phyloP scores from a whole-genome alignment of 805 yeast species.

The Clavispora carvajalis region DNA sequence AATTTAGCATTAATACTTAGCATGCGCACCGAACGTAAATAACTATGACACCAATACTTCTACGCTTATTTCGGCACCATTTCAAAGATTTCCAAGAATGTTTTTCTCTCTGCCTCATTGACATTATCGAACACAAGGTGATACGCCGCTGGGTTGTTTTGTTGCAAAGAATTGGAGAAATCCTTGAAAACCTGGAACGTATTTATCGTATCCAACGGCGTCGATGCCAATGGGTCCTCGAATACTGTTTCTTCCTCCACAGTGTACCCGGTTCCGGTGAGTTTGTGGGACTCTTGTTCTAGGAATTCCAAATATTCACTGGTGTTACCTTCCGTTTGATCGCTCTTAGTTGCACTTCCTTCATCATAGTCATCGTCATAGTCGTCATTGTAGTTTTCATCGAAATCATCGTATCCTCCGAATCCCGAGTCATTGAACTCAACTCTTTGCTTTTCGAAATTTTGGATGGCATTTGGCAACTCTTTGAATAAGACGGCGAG shows the following conservation, averaged over 20 bases:
- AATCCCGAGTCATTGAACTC: constrained; percentile 40
- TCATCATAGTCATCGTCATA: constrained; percentile 9
- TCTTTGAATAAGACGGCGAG: constrained; percentile 50
- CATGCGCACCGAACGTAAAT: no score
- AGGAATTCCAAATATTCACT: constrained; percentile 48
- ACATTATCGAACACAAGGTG: constrained; percentile 11
- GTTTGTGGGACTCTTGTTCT: constrained; percentile 37
- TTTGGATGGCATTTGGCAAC: constrained; percentile 68
- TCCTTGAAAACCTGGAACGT: constrained; percentile 12
- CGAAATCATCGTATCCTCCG: constrained; percentile 7
- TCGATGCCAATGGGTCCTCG: constrained; percentile 23
- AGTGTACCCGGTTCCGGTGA: constrained; percentile 25
- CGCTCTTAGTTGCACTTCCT: constrained; percentile 20
- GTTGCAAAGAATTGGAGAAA: constrained; percentile 10
- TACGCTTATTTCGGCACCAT: neutral
- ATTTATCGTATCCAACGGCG: constrained; percentile 14
- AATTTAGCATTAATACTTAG: neutral
- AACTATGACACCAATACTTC: no score
- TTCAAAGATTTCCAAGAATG: constrained; percentile 5
- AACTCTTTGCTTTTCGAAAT: constrained; percentile 58
- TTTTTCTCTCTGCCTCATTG: constrained; percentile 11
- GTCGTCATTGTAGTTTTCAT: constrained; percentile 2
- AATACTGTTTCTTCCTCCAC: constrained; percentile 13
- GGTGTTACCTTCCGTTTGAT: constrained; percentile 21
- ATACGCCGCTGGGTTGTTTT: constrained; percentile 10